Evolutionary conservation across 495 filamentous ascomycete genomes (phyloP), one percentile per base, ranked within the genome.

Genomic region (Aspergillus olivimuriae): DNA sequence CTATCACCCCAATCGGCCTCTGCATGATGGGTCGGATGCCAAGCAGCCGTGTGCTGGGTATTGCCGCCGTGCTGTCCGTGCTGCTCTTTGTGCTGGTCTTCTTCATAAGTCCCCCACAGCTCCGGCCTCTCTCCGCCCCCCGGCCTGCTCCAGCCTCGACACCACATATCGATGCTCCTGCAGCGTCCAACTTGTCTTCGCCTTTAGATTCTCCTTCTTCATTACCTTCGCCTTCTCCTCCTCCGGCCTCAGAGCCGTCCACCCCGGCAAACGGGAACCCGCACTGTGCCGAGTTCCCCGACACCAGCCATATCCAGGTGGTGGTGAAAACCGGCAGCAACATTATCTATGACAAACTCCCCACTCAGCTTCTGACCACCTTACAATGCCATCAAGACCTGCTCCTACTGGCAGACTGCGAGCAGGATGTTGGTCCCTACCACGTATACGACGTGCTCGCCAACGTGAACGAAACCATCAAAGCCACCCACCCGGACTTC

Each of bases 291-390:
- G 51, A 30, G 18, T 37, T 46, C n/a, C 31, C 42, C 16, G 46
- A 48, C 24, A 42, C 46, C 34, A 43, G 42, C 14, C 44, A 49
- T 20, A 39, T 53, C 12, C 34, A 39, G 21, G 44, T 53, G 6
- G 39, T 80, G 33, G 61, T 82, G 44, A 81, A 81, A 57, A 75
- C 77, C 22, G 77, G 78, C 35, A 76, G 76, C 15, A 68, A 66
- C 15, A 73, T 80, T 52, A 62, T 75, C 20, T 73, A 65, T 17
- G 57, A 65, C 19, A 69, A 67, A 36, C 55, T 81, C 26, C 73
- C 78, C 16, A 76, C 70, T 5, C 77, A 81, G 46, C 63, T 81
- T 21, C 55, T 74, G 45, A 77, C 75, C 10, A 57, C 66, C 20
- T 59, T 77, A n/a, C 61, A 52, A 46, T 81, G 77, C 47, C 50